Base-by-base conservation (phyloP, 768 basidiomycete genomes). In the Panaeolus papilionaceus region DNA sequence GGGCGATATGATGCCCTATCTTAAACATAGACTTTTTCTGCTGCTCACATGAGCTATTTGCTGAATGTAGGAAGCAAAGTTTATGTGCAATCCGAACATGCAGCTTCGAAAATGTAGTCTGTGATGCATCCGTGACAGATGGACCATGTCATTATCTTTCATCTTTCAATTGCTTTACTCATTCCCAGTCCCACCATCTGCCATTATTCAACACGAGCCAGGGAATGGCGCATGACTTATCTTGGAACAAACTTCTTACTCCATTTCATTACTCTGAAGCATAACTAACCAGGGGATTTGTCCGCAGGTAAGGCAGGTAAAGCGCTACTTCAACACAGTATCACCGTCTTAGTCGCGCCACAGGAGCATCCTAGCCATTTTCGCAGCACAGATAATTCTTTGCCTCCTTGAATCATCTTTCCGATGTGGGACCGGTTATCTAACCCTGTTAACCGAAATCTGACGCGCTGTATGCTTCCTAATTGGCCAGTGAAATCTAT, bases 111-210 rank as follows among this genome's bases (percentile, higher is more conserved):
- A 26, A 26, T 33, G 14, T 37, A 12, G 11, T 49, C 23, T 6
- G 28, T 16, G n/a, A 14, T 33, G 12, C 14, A 33, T 33, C 28
- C 33, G 8, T 58, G 54, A 58, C 54, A 33, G 54, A 58, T 58
- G 54, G 54, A 33, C 26, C 28, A 58, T 58, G 28, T 58, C 54
- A 58, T 58, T 58, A 58, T 58, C 54, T 23, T 58, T 58, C 54
- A 16, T 10, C 16, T 58, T 58, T 58, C 7, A 58, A 58, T 58
- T 58, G 33, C 28, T 23, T 58, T 16, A 58, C 33, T 18, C 26
- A 28, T 58, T n/a, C 28, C 54, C 26, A 58, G 28, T 58, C 54
- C 54, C 54, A 58, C 54, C 54, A 33, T 33, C 54, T 58, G 54
- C 54, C 54, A 58, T 14, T 3, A 9, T 58, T 12, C 54, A 16